Evolutionary conservation across 768 basidiomycete species (phyloP), one percentile per base, ranked within the genome.

Genomic region (Agaricus sinodeliciosus): DNA sequence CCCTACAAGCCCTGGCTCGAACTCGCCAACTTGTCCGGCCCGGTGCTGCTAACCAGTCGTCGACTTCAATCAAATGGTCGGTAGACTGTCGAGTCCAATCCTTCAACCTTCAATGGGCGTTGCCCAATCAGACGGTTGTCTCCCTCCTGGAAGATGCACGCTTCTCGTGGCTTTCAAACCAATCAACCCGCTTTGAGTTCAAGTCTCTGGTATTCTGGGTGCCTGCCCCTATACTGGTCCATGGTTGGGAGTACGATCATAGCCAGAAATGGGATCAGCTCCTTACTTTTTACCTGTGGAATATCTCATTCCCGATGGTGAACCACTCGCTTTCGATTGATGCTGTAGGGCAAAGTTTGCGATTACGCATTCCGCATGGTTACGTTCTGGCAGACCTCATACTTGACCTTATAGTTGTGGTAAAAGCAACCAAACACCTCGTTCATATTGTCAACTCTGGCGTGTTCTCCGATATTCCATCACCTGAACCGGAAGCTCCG

Each of bases 351-450:
- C 81, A 89, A 34, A 84, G 82, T 47, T 76, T 80, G 1, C 82
- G 81, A 19, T 61, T 96, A n/a, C 81, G 83, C 16, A 84, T 98
- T 34, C 93, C 94, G 1, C 80, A 80, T 62, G 81, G 83, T 11
- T 95, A 86, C 64, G 67, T 87, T 39, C 67, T 94, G 39, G 78
- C 87, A 3, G 82, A 90, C 27, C 72, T 96, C 46, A 76, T 94
- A 43, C 76, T 87, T 46, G 90, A 91, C 63, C 62, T 78, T 54
- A 78, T 72, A 45, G 71, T 90, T 47, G 76, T 84, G 6, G 59
- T 82, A 58, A 98, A 98, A 67, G 78, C 83, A 1, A 59, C 83
- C 42, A 85, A 83, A 57, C 88, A 94, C 60, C 72, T 96, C 7
- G 56, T 73, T 9, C 71, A 70, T 25, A 79, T 86, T 59, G 75